phyloP scores from a whole-genome alignment of 805 yeast genomes.

The Ascoidea rubescens region DNA sequence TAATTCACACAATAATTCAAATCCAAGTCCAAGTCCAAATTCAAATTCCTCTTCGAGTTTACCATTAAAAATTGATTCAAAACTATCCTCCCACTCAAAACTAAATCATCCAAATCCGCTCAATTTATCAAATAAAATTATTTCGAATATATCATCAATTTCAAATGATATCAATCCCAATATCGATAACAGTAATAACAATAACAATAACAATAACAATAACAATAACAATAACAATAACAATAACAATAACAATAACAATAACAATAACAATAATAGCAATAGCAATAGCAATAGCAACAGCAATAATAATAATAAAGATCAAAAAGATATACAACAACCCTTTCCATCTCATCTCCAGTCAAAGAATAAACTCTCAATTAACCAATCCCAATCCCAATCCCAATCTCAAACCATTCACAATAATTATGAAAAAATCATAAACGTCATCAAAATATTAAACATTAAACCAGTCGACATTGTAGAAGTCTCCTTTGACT shows the following conservation, averaged over 20 bases:
- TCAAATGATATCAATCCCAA: neutral
- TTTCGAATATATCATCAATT: neutral
- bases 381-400: neutral
- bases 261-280: too few species aligned
- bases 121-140: neutral
- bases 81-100: neutral
- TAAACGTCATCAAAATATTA: neutral
- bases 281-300: neutral
- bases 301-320: too few species aligned
- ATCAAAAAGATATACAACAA: too few species aligned
- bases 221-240: neutral
- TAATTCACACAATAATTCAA: too few species aligned
- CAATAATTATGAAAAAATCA: neutral
- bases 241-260: neutral
- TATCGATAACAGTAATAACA: too few species aligned
- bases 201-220: neutral
- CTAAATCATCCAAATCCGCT: neutral
- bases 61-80: neutral
- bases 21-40: neutral
- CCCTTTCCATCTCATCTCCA: too few species aligned
- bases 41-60: neutral
- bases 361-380: too few species aligned
- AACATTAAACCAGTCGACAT: conserved; percentile 31
- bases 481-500: conserved; percentile 44
- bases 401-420: neutral